Evolutionary conservation across 306 rosid species (phyloP).

Genomic region (Cucurbita moschata): DNA sequence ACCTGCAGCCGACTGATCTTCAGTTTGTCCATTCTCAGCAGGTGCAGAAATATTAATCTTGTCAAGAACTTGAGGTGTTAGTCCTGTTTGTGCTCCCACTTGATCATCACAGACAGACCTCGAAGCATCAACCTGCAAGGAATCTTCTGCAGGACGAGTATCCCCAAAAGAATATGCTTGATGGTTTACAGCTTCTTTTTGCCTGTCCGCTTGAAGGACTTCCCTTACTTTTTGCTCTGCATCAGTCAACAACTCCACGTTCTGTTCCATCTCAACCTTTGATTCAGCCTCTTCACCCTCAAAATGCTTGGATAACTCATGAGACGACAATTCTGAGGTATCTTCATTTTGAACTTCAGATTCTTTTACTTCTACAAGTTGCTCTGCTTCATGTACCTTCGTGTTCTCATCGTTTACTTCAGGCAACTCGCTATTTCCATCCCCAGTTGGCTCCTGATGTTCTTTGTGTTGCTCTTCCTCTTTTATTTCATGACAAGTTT

Average conservation of each 20-base stretch:
- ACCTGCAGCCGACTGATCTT: neutral
- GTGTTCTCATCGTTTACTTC: neutral
- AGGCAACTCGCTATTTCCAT: neutral
- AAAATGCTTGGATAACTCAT: neutral
- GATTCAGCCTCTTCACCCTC: neutral
- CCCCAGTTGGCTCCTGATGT: neutral
- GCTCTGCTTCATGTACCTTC: neutral
- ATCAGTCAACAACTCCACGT: neutral
- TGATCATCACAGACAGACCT: neutral
- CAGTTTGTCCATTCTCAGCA: neutral
- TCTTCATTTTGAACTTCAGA: neutral
- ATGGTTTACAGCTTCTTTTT: neutral
- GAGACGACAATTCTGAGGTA: neutral
- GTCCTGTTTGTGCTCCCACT: neutral
- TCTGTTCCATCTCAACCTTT: neutral
- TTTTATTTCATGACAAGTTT: neutral
- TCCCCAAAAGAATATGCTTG: neutral
- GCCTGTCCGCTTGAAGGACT: neutral
- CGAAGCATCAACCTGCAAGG: neutral
- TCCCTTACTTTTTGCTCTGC: neutral
- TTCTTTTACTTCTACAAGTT: neutral
- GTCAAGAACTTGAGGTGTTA: neutral
- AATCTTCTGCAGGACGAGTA: neutral
- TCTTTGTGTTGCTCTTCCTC: constrained; percentile 8
- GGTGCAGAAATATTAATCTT: neutral